Conservation (phyloP, 2,329 filamentous ascomycete species). For the Ophiobolus disseminans region DNA sequence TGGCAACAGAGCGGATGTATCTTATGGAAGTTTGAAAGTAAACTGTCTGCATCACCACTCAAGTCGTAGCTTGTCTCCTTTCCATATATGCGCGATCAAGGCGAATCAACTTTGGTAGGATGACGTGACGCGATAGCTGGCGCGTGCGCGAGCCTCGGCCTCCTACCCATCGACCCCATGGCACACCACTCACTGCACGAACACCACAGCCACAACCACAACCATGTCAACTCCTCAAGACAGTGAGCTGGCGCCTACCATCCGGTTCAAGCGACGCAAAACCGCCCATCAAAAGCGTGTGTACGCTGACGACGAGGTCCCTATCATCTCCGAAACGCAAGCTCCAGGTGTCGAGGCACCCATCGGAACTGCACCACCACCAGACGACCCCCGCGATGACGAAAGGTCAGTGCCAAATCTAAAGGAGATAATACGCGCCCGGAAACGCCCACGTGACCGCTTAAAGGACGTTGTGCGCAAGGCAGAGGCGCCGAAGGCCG, state of each 20-base stretch:
- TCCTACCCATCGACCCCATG: not conserved
- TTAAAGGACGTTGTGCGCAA: conserved; percentile 27
- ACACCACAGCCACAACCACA: conserved; percentile 3
- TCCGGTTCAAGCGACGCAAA: conserved; percentile 46
- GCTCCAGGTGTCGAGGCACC: conserved; percentile 14
- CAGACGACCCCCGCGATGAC: conserved; percentile 14
- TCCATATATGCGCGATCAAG: too few relatives aligned
- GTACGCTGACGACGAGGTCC: conserved; percentile 20
- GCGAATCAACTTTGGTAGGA: too few relatives aligned
- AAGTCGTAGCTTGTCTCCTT: too few relatives aligned
- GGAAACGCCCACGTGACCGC: conserved; percentile 38
- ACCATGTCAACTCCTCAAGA: conserved; percentile 26
- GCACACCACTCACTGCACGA: not conserved
- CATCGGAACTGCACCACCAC: conserved; percentile 13
- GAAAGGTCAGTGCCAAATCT: conserved; percentile 32
- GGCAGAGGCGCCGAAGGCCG: conserved; percentile 20
- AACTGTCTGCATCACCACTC: too few relatives aligned
- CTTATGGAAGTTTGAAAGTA: too few relatives aligned
- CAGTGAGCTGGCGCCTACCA: conserved; percentile 15
- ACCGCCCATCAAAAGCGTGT: conserved; percentile 32
- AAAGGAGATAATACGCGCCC: conserved; percentile 41
- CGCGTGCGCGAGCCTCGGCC: conserved; percentile 7
- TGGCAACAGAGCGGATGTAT: too few relatives aligned
- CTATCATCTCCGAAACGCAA: not conserved
- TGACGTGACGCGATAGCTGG: not conserved